A percentile compares a stretch with the other conserved stretches of the same genome.
phyloP scores from a whole-genome alignment of 208 protist genomes.

The Acanthamoeba polyphaga region DNA sequence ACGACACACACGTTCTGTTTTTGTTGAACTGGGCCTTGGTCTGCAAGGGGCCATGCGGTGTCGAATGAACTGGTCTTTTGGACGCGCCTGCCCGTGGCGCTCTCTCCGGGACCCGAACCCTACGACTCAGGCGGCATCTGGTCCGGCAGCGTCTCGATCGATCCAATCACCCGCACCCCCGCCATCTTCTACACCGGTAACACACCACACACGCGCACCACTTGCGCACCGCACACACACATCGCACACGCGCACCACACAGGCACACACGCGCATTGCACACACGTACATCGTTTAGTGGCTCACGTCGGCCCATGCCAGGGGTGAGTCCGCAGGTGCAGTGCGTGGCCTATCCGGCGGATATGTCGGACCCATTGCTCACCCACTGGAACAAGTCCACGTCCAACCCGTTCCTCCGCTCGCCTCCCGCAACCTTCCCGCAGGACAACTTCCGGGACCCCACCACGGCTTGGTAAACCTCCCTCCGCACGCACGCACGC shows the following conservation, averaged over 20 bases:
- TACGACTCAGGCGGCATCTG: slow-evolving; percentile 36
- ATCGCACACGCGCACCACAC: too few species aligned
- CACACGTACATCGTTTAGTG: not conserved
- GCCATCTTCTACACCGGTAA: slow-evolving; percentile 15
- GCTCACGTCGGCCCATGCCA: not conserved
- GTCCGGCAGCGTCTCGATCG: slow-evolving; percentile 26
- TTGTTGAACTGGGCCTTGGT: not conserved
- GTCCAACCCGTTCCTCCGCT: not conserved
- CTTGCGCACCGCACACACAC: too few species aligned
- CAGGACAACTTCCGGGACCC: slow-evolving; percentile 5
- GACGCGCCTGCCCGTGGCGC: slow-evolving; percentile 2
- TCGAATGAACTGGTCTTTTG: slow-evolving; percentile 31
- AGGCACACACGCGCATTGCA: not conserved
- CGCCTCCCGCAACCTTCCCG: not conserved
- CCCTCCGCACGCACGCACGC: not conserved
- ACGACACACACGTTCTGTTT: too few species aligned
- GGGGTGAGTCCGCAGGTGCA: slow-evolving; percentile 34
- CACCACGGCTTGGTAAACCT: not conserved
- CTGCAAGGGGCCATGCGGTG: not conserved
- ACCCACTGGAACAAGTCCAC: slow-evolving; percentile 57
- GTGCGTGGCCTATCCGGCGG: slow-evolving; percentile 23
- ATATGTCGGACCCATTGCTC: not conserved
- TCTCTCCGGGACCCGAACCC: not conserved
- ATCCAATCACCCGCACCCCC: not conserved
- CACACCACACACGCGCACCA: not conserved